Base-by-base conservation (phyloP, 1,284 basidiomycete genomes). In the Leccinum griseonigrum region DNA sequence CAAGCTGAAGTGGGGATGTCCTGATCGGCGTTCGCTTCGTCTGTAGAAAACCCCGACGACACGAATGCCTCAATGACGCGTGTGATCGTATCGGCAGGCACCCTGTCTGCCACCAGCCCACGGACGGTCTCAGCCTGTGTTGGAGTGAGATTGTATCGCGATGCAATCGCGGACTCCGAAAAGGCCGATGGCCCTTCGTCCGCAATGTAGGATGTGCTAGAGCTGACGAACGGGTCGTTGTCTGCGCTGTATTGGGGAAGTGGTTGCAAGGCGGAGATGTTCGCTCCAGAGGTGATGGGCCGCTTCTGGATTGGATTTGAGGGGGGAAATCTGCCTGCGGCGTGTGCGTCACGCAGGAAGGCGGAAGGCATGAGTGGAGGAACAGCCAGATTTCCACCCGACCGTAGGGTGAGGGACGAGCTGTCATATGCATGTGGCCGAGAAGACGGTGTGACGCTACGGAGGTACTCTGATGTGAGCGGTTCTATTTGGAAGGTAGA, bases 41-140 rank as follows among this genome's bases (percentile, higher is more conserved):
- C 26, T 8, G 32, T 6, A 34, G 32, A 34, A 34, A 34, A 7
- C 14, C 36, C 14, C 14, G 36, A 36, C 36, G 53, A 28, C 18
- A 48, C 32, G 4, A 64, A 66, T 26, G 56, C 60, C 29, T 66
- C 63, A 1, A 71, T 54, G 28, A 72, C 60, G 8, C 61, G 66
- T 9, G 56, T 5, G 18, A 70, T 59, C 36, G 61, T 67, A 14
- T 71, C 71, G 1, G 29, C 13, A 40, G 38, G 38, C 8, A n/a
- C 9, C 16, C 38, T 56, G 38, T 62, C 51, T 46, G 6, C 26
- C 6, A 52, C 54, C 38, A 73, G n/a, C 31, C 13, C 65, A 3
- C 63, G 52, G 34, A 70, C 55, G 28, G 63, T 18, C 14, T 63
- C 66, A 29, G 59, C 18, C 34, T 70, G 69, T 3, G 55, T 56